phyloP scores from a whole-genome alignment of 192 early-diverging fungal species.

The Coemansia sp. region DNA sequence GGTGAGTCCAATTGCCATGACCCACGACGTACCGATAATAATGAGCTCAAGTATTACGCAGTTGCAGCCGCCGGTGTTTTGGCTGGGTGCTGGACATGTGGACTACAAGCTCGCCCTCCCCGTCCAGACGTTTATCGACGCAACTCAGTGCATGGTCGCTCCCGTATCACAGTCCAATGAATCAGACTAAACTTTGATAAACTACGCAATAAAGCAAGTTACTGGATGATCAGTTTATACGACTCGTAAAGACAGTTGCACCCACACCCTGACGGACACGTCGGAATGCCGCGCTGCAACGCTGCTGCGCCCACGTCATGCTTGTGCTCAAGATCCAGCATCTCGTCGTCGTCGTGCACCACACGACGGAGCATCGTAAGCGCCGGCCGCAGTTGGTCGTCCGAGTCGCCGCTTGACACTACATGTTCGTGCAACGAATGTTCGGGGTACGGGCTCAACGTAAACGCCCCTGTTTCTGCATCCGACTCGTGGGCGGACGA shows the following conservation, averaged over 20 bases:
- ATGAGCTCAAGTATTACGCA: conserved; percentile 61
- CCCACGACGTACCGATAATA: conserved; percentile 61
- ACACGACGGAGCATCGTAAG: conserved; percentile 2
- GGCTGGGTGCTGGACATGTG: conserved; percentile 77
- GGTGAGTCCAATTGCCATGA: conserved; percentile 70
- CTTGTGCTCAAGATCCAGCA: background rate
- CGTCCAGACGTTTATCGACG: conserved; percentile 59
- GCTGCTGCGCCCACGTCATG: conserved; percentile 7
- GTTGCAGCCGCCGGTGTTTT: conserved; percentile 68
- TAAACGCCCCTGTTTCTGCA: background rate
- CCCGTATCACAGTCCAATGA: conserved; percentile 23
- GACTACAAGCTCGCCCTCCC: conserved; percentile 84
- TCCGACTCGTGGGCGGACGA: background rate
- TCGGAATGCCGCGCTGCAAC: conserved; percentile 27
- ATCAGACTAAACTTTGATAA: conserved; percentile 5
- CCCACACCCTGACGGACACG: conserved; percentile 47
- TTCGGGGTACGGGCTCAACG: background rate
- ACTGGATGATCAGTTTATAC: conserved; percentile 14
- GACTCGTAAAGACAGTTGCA: conserved; percentile 49
- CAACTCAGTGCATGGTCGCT: conserved; percentile 22
- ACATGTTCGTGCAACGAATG: background rate
- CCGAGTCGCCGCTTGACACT: conserved; percentile 34
- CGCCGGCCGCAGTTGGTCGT: conserved; percentile 22
- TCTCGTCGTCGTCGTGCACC: conserved; percentile 1
- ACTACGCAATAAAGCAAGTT: conserved; percentile 5